phyloP scores from a whole-genome alignment of 495 filamentous ascomycete species.

The Podospora appendiculata region DNA sequence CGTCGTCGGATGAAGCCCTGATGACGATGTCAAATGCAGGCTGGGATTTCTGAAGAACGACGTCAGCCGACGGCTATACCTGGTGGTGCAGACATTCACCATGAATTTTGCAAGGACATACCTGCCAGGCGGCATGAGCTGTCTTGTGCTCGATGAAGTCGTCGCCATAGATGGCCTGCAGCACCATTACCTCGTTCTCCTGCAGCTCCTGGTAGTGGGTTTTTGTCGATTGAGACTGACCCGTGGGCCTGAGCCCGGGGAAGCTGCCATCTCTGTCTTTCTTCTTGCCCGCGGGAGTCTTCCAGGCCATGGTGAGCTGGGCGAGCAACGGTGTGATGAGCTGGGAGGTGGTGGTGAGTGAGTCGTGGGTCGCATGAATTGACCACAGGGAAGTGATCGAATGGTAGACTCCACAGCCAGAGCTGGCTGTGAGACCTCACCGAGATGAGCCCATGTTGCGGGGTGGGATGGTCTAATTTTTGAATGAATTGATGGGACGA shows the following conservation, averaged over 20 bases:
- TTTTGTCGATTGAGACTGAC: conserved; percentile 16
- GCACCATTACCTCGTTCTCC: conserved; percentile 76
- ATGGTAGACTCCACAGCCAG: conserved; percentile 18
- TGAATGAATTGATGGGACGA: background rate
- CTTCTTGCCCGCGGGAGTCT: conserved; percentile 31
- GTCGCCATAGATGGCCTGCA: conserved; percentile 86
- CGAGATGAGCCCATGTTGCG: conserved; percentile 14
- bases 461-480: too few species aligned
- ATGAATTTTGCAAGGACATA: conserved; percentile 18
- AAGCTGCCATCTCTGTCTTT: conserved; percentile 28
- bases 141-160: conserved; percentile 72
- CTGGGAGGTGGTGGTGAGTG: background rate
- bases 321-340: background rate
- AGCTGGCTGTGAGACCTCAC: conserved; percentile 20
- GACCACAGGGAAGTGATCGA: background rate
- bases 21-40: conserved; percentile 73
- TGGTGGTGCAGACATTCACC: too few species aligned
- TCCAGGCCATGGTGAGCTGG: conserved; percentile 36
- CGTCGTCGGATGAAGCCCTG: conserved; percentile 60
- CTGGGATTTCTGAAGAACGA: conserved; percentile 56
- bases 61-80: background rate
- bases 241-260: conserved; percentile 33
- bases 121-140: conserved; percentile 79
- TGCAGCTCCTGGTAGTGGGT: conserved; percentile 80
- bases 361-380: background rate